Base-by-base conservation (phyloP, 345 rosid species). In the Populus davidiana region DNA sequence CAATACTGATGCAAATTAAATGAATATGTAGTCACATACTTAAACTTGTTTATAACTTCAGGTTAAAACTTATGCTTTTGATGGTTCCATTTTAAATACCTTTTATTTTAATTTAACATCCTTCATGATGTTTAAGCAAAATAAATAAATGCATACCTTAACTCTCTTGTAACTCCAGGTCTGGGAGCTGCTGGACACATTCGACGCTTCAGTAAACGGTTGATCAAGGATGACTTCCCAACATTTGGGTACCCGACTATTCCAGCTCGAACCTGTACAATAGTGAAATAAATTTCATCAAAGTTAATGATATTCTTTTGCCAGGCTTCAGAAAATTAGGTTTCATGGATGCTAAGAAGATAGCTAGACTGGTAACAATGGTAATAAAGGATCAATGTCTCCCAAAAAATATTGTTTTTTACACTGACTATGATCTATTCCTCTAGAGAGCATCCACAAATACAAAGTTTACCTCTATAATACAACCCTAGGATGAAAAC, bases 191-290 rank as follows among this genome's bases (percentile, higher is more conserved):
- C 98, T 5, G 97, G 81, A 77, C 98, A 95, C 88, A 91, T 85
- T 78, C 96, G 89, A 8, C 97, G 90, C 83, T 95, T 95, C 59
- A 95, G 87, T 77, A 95, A 80, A 77, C 99, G 98, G 80, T 93
- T 93, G 69, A 95, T 90, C 86, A 95, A 80, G 83, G 99, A 95
- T 71, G 98, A 95, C 81, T 95, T 95, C 75, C 97, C 98, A 39
- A 95, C 99, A 91, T 95, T 95, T 67, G 99, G 99, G 71, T 91
- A 93, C 79, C 99, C 99, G 78, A 93, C 94, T 70, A 95, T 87
- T 73, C 97, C 99, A 86, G 99, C 99, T 72, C 98, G 90, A 79
- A 93, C 97, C 98, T 93, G 86, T 25, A 78, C 23, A 50, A 71
- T 65, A 43, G 17, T 7, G 50, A 44, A 78, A 59, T 17, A 67